A percentile compares a stretch with the other conserved stretches of the same genome.
These are phyloP conservation scores for Solanum verrucosum DNA, from an alignment of 257 asterid genomes.

Conservation along the genomic window DNA sequence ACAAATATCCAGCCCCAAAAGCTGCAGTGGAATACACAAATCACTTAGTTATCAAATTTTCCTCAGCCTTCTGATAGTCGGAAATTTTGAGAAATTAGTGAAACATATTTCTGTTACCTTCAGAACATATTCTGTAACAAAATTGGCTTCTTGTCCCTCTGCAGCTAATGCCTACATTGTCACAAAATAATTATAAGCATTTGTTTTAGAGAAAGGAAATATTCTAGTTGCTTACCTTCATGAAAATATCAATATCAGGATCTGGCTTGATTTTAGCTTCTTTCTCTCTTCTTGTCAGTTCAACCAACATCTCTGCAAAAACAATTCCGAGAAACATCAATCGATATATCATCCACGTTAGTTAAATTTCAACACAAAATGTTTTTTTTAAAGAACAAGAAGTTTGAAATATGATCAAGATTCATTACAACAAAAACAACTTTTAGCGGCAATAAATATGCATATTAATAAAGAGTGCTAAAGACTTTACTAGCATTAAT, in stretches of 20 bases:
- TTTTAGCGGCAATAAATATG: neutral
- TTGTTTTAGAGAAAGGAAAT: neutral
- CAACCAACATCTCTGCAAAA: constrained; percentile 62
- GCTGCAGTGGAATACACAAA: constrained; percentile 9
- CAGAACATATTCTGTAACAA: constrained; percentile 49
- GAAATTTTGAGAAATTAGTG: neutral
- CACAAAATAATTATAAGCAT: neutral
- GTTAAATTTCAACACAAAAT: neutral
- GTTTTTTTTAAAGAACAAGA: neutral
- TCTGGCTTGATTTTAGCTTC: constrained; percentile 43
- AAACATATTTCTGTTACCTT: constrained; percentile 24
- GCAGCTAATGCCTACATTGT: constrained; percentile 43
- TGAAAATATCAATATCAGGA: constrained; percentile 33
- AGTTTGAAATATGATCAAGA: neutral
- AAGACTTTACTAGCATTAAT: neutral
- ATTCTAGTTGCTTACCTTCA: constrained; percentile 24
- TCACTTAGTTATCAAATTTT: neutral
- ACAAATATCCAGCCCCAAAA: constrained; percentile 40
- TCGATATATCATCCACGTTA: neutral
- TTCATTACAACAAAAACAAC: too few relatives aligned
- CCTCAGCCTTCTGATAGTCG: neutral
- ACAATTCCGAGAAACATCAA: neutral
- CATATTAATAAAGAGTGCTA: neutral
- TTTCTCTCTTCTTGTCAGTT: constrained; percentile 42
- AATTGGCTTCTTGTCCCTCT: constrained; percentile 41